phyloP scores from a whole-genome alignment of 2,329 filamentous ascomycete genomes.

The Neonectria punicea region DNA sequence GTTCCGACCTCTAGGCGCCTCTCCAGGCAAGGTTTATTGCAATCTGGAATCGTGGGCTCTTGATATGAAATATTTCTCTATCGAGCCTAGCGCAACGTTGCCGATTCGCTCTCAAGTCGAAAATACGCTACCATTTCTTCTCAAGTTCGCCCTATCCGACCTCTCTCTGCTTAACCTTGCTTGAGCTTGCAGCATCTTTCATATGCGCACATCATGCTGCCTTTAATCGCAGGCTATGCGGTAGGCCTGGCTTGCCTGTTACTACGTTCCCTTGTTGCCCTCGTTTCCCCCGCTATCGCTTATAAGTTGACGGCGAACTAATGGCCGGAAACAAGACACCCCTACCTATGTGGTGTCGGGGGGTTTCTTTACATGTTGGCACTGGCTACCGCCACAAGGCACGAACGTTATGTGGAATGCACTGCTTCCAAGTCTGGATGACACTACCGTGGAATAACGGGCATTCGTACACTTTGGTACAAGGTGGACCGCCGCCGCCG shows the following conservation, averaged over 20 bases:
- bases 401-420: not conserved
- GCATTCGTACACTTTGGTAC: not conserved
- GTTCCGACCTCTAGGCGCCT: not conserved
- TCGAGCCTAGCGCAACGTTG: slow-evolving; percentile 16
- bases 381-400: not conserved
- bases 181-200: slow-evolving; percentile 16
- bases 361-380: not conserved
- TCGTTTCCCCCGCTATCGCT: not conserved
- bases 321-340: slow-evolving; percentile 5
- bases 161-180: slow-evolving; percentile 12
- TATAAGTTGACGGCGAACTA: not conserved
- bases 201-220: slow-evolving; percentile 11
- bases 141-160: slow-evolving; percentile 5
- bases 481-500: slow-evolving; percentile 3
- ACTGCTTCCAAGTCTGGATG: not conserved
- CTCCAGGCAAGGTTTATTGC: not conserved
- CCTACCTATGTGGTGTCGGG: not conserved
- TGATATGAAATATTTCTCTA: not conserved
- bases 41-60: not conserved
- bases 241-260: slow-evolving; percentile 2
- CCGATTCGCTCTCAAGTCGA: slow-evolving; percentile 9
- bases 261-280: not conserved
- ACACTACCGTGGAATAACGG: not conserved
- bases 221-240: not conserved
- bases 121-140: not conserved